Percentiles rank a stretch among this genome's conserved stretches.
Conservation (phyloP, 75 land plant species). For the Selaginella moellendorffii region DNA sequence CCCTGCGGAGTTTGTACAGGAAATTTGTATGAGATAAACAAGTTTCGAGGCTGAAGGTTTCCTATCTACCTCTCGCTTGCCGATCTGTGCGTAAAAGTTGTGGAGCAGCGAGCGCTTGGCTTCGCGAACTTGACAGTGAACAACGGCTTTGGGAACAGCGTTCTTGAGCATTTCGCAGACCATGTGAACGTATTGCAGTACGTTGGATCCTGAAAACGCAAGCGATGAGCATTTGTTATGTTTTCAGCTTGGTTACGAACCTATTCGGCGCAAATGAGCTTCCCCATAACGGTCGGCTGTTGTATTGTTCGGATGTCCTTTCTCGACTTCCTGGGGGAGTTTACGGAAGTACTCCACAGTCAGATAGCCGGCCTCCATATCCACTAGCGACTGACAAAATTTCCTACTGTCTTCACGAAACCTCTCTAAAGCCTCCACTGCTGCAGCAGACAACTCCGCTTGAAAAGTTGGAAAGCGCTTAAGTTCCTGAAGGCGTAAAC, state of each 20-base stretch:
- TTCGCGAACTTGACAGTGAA: conserved; percentile 5
- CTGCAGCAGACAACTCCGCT: conserved; percentile 10
- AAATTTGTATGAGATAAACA: too few relatives aligned
- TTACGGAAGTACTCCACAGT: conserved; percentile 7
- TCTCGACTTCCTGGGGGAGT: not conserved
- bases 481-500: conserved; percentile 2
- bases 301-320: not conserved
- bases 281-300: conserved; percentile 5
- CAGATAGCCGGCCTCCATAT: conserved; percentile 5
- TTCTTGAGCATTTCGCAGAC: conserved; percentile 7
- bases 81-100: conserved; percentile 10
- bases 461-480: conserved; percentile 9
- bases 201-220: conserved; percentile 4
- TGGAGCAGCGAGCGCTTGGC: conserved; percentile 4
- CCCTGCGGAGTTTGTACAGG: conserved; percentile 27
- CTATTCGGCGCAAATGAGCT: conserved; percentile 10
- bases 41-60: too few relatives aligned
- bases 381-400: not conserved
- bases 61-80: conserved; percentile 1
- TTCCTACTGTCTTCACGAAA: conserved; percentile 1
- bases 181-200: conserved; percentile 1
- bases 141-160: conserved; percentile 2
- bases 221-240: too few relatives aligned
- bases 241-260: too few relatives aligned
- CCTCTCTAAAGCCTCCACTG: conserved; percentile 4